Evolutionary conservation across 495 filamentous ascomycete species (phyloP).

Genomic region (Annulohypoxylon bovei): DNA sequence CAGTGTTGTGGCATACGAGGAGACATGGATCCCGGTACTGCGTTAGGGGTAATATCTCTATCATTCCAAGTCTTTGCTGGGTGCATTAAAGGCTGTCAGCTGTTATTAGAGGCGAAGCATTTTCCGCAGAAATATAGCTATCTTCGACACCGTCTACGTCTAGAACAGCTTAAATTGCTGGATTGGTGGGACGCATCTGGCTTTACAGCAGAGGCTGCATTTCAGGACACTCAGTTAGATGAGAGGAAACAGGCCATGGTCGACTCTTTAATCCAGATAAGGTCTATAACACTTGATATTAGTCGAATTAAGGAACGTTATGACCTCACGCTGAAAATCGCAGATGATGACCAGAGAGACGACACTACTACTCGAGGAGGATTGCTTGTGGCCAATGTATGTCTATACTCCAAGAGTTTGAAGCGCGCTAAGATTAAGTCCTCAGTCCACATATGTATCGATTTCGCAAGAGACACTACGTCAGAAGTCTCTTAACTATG

Average conservation of each 20-base stretch:
- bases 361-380: not conserved
- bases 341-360: not conserved
- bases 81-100: not conserved
- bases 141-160: not conserved
- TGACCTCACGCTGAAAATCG: not conserved
- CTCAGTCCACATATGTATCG: too few relatives aligned
- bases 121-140: not conserved
- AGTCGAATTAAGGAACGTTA: not conserved
- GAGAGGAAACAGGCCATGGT: not conserved
- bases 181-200: constrained; percentile 3
- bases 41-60: not conserved
- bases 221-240: not conserved
- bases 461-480: not conserved
- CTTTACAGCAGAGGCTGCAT: not conserved
- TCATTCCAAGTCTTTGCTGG: constrained; percentile 2
- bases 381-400: not conserved
- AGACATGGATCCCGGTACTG: constrained; percentile 3
- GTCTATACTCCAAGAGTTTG: not conserved
- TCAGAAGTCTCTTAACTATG: not conserved
- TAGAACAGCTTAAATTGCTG: not conserved
- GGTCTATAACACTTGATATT: not conserved
- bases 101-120: not conserved
- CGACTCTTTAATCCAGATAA: not conserved
- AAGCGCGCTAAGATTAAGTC: not conserved
- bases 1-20: not conserved